Conservation (phyloP, 1,284 basidiomycete genomes). For the Ganoderma boninense region DNA sequence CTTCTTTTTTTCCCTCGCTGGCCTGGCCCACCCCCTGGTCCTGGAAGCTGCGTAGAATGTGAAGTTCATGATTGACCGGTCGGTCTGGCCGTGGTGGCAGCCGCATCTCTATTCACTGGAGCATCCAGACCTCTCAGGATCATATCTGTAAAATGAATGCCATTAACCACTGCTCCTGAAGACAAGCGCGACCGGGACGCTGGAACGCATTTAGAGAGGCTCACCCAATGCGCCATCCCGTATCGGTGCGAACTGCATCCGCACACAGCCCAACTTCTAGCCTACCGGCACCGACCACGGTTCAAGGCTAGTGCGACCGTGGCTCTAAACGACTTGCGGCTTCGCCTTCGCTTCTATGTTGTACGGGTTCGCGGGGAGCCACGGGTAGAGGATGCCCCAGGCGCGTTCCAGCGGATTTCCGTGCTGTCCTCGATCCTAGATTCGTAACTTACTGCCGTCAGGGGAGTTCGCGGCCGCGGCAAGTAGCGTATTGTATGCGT, state of each 20-base stretch:
- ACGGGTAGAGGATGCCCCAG: not conserved
- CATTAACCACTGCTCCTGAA: not conserved
- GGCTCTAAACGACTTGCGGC: not conserved
- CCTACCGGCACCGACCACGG: not conserved
- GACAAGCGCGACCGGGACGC: not conserved
- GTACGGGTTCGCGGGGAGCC: not conserved
- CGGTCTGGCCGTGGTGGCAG: not conserved
- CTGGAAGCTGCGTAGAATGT: not conserved
- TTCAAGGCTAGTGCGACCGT: not conserved
- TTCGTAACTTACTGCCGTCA: not conserved
- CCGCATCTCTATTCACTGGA: not conserved
- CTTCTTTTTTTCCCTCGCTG: not conserved
- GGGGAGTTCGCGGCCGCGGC: not conserved
- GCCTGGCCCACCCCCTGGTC: not conserved
- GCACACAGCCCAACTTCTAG: not conserved
- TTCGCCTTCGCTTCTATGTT: not conserved
- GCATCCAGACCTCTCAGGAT: not conserved
- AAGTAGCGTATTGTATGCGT: not conserved
- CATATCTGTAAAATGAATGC: not conserved
- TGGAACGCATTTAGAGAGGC: not conserved
- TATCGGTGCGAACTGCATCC: not conserved
- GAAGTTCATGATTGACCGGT: not conserved
- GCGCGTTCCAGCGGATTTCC: not conserved
- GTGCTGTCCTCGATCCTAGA: not conserved
- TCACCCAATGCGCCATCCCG: not conserved